A percentile compares a stretch with the other conserved stretches of the same genome.
These are phyloP conservation scores for Coemansia sp. DNA, from an alignment of 192 early-diverging fungal genomes.

Conservation along the genomic window DNA sequence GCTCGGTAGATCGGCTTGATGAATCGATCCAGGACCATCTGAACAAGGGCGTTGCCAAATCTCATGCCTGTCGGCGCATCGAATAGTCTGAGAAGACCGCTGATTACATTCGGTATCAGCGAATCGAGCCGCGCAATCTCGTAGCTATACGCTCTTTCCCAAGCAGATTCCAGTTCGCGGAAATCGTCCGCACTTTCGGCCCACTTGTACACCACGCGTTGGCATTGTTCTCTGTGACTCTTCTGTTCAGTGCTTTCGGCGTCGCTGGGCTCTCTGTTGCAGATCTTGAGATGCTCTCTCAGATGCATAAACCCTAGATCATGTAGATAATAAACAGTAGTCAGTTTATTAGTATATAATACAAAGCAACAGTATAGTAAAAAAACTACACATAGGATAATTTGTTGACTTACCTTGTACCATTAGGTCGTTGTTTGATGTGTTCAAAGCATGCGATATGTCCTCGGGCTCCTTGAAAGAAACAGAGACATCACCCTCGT, in stretches of 20 bases:
- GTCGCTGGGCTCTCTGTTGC: constrained; percentile 17
- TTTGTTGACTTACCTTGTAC: constrained; percentile 42
- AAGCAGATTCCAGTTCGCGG: constrained; percentile 18
- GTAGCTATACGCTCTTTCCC: constrained; percentile 28
- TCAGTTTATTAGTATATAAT: too few species aligned
- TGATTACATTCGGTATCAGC: constrained; percentile 24
- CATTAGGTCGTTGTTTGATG: constrained; percentile 37
- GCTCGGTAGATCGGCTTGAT: constrained; percentile 34
- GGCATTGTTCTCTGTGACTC: constrained; percentile 25
- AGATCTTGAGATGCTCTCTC: constrained; percentile 50
- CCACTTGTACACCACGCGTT: constrained; percentile 49
- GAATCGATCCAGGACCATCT: constrained; percentile 31
- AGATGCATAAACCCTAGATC: constrained; percentile 44
- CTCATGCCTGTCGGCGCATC: constrained; percentile 19
- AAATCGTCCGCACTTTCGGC: constrained; percentile 30
- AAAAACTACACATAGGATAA: too few species aligned
- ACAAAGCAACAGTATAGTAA: too few species aligned
- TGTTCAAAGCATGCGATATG: constrained; percentile 27
- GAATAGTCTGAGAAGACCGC: constrained; percentile 22
- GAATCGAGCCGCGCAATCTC: constrained; percentile 28
- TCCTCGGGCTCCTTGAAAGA: constrained; percentile 39
- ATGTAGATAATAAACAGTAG: not conserved
- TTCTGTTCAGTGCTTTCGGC: constrained; percentile 7
- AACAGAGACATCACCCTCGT: constrained; percentile 32
- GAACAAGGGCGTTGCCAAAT: constrained; percentile 27